Conservation (phyloP, 2,329 filamentous ascomycete genomes). For the Pestalotiopsis sp. region DNA sequence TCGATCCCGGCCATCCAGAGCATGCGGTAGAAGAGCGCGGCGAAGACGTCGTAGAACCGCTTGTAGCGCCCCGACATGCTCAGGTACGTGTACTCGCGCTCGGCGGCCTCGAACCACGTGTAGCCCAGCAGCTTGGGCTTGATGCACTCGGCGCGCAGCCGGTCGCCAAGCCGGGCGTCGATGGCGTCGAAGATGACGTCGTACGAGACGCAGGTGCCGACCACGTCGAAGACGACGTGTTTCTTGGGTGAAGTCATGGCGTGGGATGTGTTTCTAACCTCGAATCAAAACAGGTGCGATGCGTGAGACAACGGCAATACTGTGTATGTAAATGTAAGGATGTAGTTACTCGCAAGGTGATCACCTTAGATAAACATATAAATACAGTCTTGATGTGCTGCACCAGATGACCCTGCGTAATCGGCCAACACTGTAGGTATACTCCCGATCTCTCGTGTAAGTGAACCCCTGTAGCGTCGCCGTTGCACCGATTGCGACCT, state of each 20-base stretch:
- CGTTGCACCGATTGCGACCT: background rate
- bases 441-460: constrained; percentile 5
- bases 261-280: background rate
- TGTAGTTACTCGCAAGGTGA: too few relatives aligned
- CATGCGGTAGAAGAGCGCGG: constrained; percentile 50
- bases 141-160: constrained; percentile 41
- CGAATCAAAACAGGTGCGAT: background rate
- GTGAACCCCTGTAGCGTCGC: background rate
- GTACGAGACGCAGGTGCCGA: constrained; percentile 54
- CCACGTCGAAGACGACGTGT: constrained; percentile 54
- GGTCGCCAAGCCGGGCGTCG: constrained; percentile 41
- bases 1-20: constrained; percentile 46
- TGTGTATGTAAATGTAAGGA: background rate
- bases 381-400: background rate
- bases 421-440: constrained; percentile 9
- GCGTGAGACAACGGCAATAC: background rate
- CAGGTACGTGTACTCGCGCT: constrained; percentile 54
- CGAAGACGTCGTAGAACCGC: constrained; percentile 45
- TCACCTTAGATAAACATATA: background rate
- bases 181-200: constrained; percentile 45
- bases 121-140: constrained; percentile 46
- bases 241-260: constrained; percentile 28
- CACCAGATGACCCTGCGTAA: background rate
- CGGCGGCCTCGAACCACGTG: constrained; percentile 48
- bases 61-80: constrained; percentile 45